A percentile compares a stretch with the other conserved stretches of the same genome.
Conservation (phyloP, 2,329 filamentous ascomycete genomes). For the Colletotrichum liriopes region DNA sequence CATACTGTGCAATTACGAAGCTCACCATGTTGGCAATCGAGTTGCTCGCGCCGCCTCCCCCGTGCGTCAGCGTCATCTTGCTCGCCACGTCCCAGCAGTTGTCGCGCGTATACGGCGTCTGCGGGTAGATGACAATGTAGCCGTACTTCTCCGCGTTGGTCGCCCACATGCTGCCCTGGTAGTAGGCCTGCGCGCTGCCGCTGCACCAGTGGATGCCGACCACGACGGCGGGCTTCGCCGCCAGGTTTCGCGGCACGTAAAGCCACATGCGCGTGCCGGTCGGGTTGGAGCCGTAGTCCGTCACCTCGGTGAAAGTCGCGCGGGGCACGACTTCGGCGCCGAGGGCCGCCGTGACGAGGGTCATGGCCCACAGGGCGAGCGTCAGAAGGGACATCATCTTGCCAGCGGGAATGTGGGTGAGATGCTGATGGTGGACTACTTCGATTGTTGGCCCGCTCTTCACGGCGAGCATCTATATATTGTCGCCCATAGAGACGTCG, state of each 20-base stretch:
- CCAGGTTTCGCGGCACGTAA: conserved; percentile 54
- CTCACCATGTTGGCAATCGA: conserved; percentile 70
- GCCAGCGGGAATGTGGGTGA: neutral
- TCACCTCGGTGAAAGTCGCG: conserved; percentile 43
- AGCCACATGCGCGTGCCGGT: conserved; percentile 47
- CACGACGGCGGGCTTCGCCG: conserved; percentile 63
- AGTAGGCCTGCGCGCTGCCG: conserved; percentile 68
- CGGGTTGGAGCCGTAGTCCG: conserved; percentile 41
- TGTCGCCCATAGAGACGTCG: too few relatives aligned
- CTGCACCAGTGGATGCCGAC: conserved; percentile 72
- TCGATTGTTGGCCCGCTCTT: neutral
- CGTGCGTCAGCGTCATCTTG: conserved; percentile 63
- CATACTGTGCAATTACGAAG: conserved; percentile 63
- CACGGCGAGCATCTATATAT: neutral
- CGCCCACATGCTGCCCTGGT: conserved; percentile 64
- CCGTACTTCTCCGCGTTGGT: conserved; percentile 68
- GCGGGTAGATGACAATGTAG: conserved; percentile 68
- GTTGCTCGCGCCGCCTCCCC: conserved; percentile 66
- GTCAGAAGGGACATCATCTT: conserved; percentile 17
- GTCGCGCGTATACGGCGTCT: conserved; percentile 52
- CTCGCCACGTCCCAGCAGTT: conserved; percentile 75
- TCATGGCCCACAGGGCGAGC: conserved; percentile 11
- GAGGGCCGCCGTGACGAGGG: conserved; percentile 3
- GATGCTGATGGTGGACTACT: neutral
- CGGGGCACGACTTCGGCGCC: conserved; percentile 42